phyloP scores from a whole-genome alignment of 2,329 filamentous ascomycete genomes.

The Dothistroma pini region DNA sequence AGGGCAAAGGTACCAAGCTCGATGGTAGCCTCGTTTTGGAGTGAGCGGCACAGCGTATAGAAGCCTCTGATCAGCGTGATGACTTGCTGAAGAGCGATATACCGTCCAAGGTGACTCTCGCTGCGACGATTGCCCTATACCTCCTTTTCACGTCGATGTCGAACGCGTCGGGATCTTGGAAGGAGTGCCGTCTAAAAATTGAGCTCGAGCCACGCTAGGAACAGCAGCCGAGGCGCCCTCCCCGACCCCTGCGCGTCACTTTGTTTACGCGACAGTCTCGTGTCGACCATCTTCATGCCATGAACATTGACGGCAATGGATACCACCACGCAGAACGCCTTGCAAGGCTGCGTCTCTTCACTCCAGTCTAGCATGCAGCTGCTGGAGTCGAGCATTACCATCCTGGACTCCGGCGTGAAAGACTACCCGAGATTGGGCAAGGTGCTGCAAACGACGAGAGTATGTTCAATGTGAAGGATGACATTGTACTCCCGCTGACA shows the following conservation, averaged over 20 bases:
- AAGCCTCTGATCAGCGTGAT: too few relatives aligned
- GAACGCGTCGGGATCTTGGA: too few relatives aligned
- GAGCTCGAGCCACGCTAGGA: not conserved
- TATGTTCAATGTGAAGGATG: slow-evolving; percentile 35
- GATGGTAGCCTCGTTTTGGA: not conserved
- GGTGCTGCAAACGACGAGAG: slow-evolving; percentile 60
- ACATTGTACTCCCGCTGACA: not conserved
- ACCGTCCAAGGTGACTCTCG: too few relatives aligned
- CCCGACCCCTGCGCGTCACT: not conserved
- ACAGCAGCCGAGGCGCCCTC: not conserved
- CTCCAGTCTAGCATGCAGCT: slow-evolving; percentile 59
- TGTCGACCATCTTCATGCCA: not conserved
- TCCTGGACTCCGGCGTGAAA: slow-evolving; percentile 59
- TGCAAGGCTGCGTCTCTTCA: slow-evolving; percentile 58
- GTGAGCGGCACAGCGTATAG: too few relatives aligned
- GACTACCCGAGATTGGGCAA: slow-evolving; percentile 61
- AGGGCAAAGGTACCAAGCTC: not conserved
- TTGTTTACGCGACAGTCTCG: slow-evolving; percentile 2
- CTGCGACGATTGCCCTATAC: too few relatives aligned
- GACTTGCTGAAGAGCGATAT: too few relatives aligned
- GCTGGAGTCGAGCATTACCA: slow-evolving; percentile 60
- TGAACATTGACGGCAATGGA: slow-evolving; percentile 25
- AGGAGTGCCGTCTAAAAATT: not conserved
- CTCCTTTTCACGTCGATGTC: too few relatives aligned
- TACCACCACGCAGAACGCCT: slow-evolving; percentile 36